phyloP scores from a whole-genome alignment of 2,329 filamentous ascomycete genomes.

The Trichoderma sp. region DNA sequence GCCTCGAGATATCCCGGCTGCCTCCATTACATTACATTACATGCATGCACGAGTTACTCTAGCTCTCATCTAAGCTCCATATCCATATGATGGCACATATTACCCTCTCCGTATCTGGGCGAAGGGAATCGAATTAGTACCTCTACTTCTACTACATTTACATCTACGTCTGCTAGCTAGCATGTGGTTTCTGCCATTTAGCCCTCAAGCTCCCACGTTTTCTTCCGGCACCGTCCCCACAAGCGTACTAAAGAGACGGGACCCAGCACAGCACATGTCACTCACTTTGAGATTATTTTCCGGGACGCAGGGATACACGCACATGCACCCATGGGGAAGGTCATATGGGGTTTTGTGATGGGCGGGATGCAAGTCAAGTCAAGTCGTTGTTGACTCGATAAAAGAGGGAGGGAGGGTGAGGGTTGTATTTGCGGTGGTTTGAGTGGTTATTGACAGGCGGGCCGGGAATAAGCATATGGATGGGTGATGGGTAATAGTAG shows the following conservation, averaged over 20 bases:
- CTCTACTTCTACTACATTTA: neutral
- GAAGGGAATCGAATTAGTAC: neutral
- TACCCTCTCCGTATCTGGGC: neutral
- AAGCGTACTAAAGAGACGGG: neutral
- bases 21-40: neutral
- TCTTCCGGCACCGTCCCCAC: neutral
- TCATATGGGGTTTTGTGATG: neutral
- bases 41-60: neutral
- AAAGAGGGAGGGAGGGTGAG: neutral
- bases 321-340: conserved; percentile 3
- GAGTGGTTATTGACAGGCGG: neutral
- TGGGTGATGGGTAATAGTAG: neutral
- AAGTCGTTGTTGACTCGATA: neutral
- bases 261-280: neutral
- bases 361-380: neutral
- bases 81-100: neutral
- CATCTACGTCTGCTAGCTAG: neutral
- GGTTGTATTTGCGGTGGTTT: neutral
- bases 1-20: neutral
- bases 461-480: neutral
- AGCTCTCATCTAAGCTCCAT: neutral
- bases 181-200: neutral
- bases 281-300: neutral
- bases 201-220: neutral
- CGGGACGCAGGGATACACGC: conserved; percentile 12